Conservation (phyloP, 495 filamentous ascomycete genomes). For the Annulohypoxylon nitens region DNA sequence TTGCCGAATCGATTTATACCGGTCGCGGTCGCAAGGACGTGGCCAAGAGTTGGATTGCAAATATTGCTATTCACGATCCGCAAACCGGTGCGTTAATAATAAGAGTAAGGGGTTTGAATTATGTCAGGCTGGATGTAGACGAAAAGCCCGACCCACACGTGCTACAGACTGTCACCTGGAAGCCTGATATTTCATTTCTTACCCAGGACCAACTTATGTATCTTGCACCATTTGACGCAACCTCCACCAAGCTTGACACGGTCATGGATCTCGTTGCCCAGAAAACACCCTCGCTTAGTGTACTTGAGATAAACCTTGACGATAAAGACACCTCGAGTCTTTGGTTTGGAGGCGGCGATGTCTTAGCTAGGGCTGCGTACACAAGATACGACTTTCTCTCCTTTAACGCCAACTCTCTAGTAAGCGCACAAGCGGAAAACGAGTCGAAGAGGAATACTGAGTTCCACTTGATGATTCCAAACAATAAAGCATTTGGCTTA, state of each 20-base stretch:
- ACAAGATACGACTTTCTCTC: neutral
- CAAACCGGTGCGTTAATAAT: neutral
- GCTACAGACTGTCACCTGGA: neutral
- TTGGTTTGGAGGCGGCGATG: neutral
- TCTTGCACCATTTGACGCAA: neutral
- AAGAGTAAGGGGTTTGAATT: neutral
- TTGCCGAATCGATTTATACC: neutral
- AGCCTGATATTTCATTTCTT: neutral
- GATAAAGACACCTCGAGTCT: neutral
- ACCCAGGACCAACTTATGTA: neutral
- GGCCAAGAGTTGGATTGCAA: slow-evolving; percentile 32
- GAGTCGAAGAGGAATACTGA: too few species aligned
- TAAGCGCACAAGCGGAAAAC: too few species aligned
- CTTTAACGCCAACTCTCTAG: neutral
- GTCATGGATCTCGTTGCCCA: neutral
- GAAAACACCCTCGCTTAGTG: neutral
- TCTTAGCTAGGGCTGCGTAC: neutral
- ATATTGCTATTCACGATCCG: slow-evolving; percentile 29
- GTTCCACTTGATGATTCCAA: too few species aligned
- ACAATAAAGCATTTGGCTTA: too few species aligned
- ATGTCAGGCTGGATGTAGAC: neutral
- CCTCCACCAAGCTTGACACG: neutral
- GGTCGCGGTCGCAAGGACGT: slow-evolving; percentile 11
- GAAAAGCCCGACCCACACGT: neutral
- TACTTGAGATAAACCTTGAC: neutral